These are phyloP conservation scores for Xenoacremonium recifei DNA, from an alignment of 2,329 filamentous ascomycete genomes.

Conservation along the genomic window DNA sequence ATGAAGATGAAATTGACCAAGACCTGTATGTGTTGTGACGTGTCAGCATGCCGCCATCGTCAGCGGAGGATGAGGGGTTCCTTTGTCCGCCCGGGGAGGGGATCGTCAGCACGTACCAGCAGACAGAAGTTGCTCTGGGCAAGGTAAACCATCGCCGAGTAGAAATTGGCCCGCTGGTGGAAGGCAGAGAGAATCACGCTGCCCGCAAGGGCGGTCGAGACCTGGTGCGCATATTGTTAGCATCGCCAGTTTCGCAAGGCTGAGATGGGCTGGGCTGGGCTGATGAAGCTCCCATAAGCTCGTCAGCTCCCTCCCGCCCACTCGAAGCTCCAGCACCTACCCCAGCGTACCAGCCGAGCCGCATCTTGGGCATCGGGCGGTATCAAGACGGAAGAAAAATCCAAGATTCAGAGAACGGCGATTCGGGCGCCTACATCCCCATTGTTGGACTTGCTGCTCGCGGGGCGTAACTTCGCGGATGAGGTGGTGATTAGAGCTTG, in stretches of 20 bases:
- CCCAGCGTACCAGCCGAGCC: conserved; percentile 60
- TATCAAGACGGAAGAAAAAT: conserved; percentile 11
- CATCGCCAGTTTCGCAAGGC: no score
- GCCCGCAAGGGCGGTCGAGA: conserved; percentile 79
- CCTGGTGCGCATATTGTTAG: no score
- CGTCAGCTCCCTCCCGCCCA: conserved; percentile 22
- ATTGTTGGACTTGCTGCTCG: conserved; percentile 13
- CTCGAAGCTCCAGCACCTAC: conserved; percentile 45
- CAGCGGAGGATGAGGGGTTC: neutral
- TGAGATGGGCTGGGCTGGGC: no score
- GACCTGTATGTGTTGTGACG: no score
- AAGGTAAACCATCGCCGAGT: conserved; percentile 94
- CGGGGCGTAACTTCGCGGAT: neutral
- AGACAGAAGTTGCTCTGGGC: conserved; percentile 95
- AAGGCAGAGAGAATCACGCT: conserved; percentile 87
- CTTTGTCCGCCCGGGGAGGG: neutral
- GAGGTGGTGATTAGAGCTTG: conserved; percentile 15
- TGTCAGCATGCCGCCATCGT: conserved; percentile 14
- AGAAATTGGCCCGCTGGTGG: conserved; percentile 95
- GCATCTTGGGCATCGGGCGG: conserved; percentile 49
- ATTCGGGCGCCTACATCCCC: conserved; percentile 22
- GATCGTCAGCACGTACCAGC: conserved; percentile 58
- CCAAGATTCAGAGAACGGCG: conserved; percentile 8
- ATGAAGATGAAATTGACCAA: conserved; percentile 89
- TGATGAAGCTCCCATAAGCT: conserved; percentile 19